phyloP scores from a whole-genome alignment of 305 asterid species.

The Fraxinus dipetala region DNA sequence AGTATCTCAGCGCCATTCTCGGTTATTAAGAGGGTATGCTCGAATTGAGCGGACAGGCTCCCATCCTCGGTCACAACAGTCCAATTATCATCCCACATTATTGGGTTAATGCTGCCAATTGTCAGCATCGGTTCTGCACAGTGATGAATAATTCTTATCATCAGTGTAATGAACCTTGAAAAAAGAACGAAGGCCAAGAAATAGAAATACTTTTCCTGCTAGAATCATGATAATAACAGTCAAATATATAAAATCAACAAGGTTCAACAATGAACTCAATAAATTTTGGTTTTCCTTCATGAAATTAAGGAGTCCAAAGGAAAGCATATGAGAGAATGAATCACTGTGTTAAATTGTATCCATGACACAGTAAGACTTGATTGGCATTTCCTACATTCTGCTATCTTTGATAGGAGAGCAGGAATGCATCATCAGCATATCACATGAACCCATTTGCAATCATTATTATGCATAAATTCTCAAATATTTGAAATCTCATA shows the following conservation, averaged over 20 bases:
- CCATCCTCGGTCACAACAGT: slow-evolving; percentile 89
- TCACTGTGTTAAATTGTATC: neutral
- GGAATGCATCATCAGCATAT: neutral
- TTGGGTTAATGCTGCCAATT: slow-evolving; percentile 71
- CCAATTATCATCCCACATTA: slow-evolving; percentile 92
- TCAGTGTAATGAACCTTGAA: neutral
- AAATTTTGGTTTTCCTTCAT: neutral
- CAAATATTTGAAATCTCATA: neutral
- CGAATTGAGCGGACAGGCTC: slow-evolving; percentile 93
- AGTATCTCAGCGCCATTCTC: slow-evolving; percentile 78
- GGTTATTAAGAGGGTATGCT: slow-evolving; percentile 84
- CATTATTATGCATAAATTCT: neutral
- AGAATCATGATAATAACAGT: neutral
- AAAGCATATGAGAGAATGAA: neutral
- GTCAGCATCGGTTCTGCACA: slow-evolving; percentile 94
- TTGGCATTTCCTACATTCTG: neutral
- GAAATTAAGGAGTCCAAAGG: slow-evolving; percentile 5
- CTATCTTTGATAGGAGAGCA: neutral
- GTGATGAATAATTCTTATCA: neutral
- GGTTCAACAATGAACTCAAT: neutral
- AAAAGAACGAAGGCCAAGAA: neutral
- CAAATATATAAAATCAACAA: neutral
- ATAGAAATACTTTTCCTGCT: neutral
- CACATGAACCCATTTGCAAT: neutral
- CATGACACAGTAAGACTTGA: neutral